Evolutionary conservation across 352 stramenopile species (phyloP).

Genomic region (Globisporangium echinulatum): DNA sequence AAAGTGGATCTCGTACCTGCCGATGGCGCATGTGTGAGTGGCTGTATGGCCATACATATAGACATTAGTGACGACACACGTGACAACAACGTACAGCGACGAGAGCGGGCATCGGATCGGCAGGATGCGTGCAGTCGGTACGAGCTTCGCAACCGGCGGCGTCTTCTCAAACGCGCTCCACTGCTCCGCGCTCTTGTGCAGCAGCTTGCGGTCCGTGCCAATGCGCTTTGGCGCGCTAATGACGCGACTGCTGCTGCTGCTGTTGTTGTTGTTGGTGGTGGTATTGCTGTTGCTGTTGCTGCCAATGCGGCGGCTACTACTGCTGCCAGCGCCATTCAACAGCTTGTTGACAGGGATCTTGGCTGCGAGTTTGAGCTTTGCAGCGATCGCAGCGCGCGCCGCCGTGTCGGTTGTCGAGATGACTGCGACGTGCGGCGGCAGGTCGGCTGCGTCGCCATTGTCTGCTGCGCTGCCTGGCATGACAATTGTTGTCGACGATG

Average conservation of each 20-base stretch:
- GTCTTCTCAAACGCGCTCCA: conserved; percentile 61
- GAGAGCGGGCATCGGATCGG: conserved; percentile 79
- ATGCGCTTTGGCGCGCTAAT: conserved; percentile 4
- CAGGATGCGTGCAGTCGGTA: conserved; percentile 53
- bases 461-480: neutral
- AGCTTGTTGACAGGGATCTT: conserved; percentile 8
- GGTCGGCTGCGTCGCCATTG: neutral
- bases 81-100: conserved; percentile 43
- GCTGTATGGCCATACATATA: neutral
- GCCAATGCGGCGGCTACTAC: neutral
- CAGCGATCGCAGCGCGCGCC: conserved; percentile 15
- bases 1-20: conserved; percentile 82
- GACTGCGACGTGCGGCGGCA: conserved; percentile 1
- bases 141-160: conserved; percentile 40
- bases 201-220: conserved; percentile 44
- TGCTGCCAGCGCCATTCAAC: conserved; percentile 10
- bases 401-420: conserved; percentile 10
- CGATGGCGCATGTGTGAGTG: neutral
- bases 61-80: neutral
- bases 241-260: neutral
- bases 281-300: neutral
- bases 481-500: too few relatives aligned
- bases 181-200: conserved; percentile 53
- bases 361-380: conserved; percentile 14
- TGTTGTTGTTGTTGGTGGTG: neutral